Evolutionary conservation across 2,329 filamentous ascomycete genomes (phyloP).

Genomic region (Paecilomyces variotii): DNA sequence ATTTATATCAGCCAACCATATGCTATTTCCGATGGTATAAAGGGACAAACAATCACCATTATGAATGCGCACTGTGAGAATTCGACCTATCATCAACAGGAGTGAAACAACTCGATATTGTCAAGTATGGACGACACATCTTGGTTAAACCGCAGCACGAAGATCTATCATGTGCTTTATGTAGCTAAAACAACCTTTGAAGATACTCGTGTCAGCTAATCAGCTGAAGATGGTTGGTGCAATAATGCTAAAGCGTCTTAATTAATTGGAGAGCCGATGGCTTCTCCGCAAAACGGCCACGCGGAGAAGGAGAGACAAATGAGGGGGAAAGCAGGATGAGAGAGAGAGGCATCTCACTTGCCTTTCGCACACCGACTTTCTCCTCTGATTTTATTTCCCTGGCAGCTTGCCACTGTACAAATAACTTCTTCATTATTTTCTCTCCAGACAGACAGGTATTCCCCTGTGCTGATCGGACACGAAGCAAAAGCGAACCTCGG

Average conservation of each 20-base stretch:
- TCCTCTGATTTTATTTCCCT: not conserved
- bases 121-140: too few species aligned
- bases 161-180: too few species aligned
- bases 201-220: not conserved
- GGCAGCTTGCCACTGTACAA: not conserved
- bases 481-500: constrained; percentile 22
- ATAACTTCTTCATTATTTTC: not conserved
- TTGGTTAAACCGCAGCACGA: too few species aligned
- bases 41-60: too few species aligned
- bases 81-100: too few species aligned
- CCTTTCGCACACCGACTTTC: not conserved
- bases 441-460: not conserved
- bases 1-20: too few species aligned
- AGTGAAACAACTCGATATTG: too few species aligned
- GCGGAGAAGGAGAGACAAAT: not conserved
- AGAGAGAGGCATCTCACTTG: not conserved
- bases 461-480: not conserved
- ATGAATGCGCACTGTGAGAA: too few species aligned
- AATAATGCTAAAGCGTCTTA: not conserved
- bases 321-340: not conserved
- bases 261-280: not conserved
- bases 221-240: not conserved
- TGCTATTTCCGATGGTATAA: too few species aligned
- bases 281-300: not conserved
- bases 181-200: not conserved